Evolutionary conservation across 2,329 filamentous ascomycete genomes (phyloP).

Genomic region (Diplodia intermedia): DNA sequence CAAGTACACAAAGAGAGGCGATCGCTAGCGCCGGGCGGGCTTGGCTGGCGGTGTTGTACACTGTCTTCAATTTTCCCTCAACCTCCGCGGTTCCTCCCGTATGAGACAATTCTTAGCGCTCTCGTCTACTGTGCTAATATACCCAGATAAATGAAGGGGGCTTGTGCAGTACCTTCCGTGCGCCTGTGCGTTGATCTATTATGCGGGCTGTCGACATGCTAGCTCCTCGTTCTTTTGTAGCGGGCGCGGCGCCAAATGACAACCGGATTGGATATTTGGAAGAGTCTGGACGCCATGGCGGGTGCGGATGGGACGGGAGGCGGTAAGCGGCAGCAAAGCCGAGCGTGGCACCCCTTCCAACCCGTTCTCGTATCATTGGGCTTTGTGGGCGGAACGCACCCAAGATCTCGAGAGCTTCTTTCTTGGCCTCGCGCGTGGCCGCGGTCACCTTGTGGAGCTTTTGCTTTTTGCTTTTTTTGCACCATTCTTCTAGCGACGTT

Average conservation of each 20-base stretch:
- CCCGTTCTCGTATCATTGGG: neutral
- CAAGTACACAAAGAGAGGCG: neutral
- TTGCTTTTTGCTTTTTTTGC: neutral
- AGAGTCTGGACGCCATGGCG: slow-evolving; percentile 3
- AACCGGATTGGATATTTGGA: neutral
- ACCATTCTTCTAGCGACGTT: slow-evolving; percentile 16
- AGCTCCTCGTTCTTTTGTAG: neutral
- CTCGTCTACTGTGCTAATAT: neutral
- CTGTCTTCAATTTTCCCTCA: neutral
- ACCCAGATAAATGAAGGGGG: neutral
- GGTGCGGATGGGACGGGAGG: slow-evolving; percentile 5
- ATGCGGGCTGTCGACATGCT: neutral
- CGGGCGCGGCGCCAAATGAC: neutral
- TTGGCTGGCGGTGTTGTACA: neutral
- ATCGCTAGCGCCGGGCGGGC: neutral
- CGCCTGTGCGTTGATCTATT: slow-evolving; percentile 1
- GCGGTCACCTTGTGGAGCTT: neutral
- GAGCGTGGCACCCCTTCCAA: slow-evolving; percentile 17
- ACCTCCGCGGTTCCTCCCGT: neutral
- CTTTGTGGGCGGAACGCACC: neutral
- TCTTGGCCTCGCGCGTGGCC: neutral
- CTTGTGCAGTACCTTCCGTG: neutral
- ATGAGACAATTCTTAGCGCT: slow-evolving; percentile 1
- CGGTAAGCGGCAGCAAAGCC: slow-evolving; percentile 31
- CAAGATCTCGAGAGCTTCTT: neutral